Percentiles rank a stretch among this genome's conserved stretches.
Conservation (phyloP, 176 grass and related monocot genomes). For the Hordeum vulgare region DNA sequence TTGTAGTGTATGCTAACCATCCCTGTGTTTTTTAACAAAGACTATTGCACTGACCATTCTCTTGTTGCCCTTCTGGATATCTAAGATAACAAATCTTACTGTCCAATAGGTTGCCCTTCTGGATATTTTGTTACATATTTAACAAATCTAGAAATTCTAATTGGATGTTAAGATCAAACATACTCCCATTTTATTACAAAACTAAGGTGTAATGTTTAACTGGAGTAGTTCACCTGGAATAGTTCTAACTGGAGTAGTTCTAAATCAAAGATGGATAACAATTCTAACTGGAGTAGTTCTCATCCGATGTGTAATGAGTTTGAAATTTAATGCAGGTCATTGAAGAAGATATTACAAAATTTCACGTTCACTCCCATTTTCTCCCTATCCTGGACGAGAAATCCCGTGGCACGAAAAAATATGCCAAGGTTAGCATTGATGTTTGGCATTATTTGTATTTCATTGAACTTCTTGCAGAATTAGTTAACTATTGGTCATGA, state of each 20-base stretch:
- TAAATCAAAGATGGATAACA: neutral
- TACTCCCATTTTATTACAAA: too few relatives aligned
- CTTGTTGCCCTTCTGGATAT: neutral
- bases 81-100: neutral
- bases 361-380: constrained; percentile 63
- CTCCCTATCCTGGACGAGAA: constrained; percentile 64
- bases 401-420: constrained; percentile 18
- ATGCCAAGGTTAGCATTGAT: constrained; percentile 60
- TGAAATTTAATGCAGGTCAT: constrained; percentile 45
- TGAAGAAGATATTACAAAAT: constrained; percentile 89
- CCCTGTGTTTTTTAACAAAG: neutral
- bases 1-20: neutral
- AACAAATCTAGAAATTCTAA: too few relatives aligned
- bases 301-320: neutral
- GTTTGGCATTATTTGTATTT: neutral
- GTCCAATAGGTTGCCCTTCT: neutral
- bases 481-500: neutral
- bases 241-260: too few relatives aligned
- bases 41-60: neutral
- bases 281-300: neutral
- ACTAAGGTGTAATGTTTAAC: too few relatives aligned
- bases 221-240: too few relatives aligned
- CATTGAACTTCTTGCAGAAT: neutral
- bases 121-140: too few relatives aligned
- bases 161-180: too few relatives aligned